phyloP scores from a whole-genome alignment of 371 early-diverging fungal species.

The Umbelopsis sp. region DNA sequence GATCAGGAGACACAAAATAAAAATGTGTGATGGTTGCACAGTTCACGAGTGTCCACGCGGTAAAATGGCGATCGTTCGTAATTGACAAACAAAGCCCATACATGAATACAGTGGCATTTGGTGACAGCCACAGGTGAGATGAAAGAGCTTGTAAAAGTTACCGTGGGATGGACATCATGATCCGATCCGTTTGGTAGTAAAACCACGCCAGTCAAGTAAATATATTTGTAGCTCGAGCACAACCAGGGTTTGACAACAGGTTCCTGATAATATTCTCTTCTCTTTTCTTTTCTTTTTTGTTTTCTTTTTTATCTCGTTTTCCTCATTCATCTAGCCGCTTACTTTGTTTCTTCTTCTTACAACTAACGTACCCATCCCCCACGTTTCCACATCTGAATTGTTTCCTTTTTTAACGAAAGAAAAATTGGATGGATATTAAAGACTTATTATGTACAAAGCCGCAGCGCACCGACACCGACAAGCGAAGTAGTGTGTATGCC shows the following conservation, averaged over 20 bases:
- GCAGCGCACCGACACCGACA: not conserved
- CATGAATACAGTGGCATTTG: not conserved
- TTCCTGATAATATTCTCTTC: not conserved
- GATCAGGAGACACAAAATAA: not conserved
- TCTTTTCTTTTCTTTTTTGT: not conserved
- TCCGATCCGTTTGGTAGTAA: not conserved
- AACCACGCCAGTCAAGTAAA: not conserved
- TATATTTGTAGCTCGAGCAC: not conserved
- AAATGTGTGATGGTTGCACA: not conserved
- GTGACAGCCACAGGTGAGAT: not conserved
- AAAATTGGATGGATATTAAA: slow-evolving; percentile 6
- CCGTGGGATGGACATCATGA: not conserved
- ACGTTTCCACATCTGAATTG: not conserved
- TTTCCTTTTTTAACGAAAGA: not conserved
- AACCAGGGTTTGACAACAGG: not conserved
- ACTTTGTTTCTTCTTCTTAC: no score
- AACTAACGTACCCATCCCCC: no score
- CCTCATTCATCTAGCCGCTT: not conserved
- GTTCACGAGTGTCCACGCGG: slow-evolving; percentile 17
- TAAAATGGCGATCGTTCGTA: slow-evolving; percentile 6
- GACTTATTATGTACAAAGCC: slow-evolving; percentile 8
- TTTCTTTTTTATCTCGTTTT: not conserved
- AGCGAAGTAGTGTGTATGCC: not conserved
- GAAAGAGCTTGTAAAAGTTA: not conserved
- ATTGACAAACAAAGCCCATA: slow-evolving; percentile 5